These are phyloP conservation scores for Halophytophthora batemanensis DNA, from an alignment of 352 stramenopile species.

Conservation along the genomic window DNA sequence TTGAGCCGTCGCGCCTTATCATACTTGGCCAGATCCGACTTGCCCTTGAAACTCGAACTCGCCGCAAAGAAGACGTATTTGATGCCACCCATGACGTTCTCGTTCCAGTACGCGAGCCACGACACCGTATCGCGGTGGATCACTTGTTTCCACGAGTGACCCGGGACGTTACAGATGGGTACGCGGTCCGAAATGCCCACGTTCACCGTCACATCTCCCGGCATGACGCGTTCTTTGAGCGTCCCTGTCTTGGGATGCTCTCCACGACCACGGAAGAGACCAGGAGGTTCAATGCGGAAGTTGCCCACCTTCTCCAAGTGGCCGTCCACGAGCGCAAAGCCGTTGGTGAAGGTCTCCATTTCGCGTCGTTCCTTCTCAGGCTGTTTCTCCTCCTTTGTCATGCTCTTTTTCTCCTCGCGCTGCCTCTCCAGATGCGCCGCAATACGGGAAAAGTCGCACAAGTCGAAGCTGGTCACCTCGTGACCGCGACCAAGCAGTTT, in stretches of 20 bases:
- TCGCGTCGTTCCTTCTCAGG: conserved; percentile 91
- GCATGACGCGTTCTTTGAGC: conserved; percentile 95
- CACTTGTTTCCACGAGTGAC: conserved; percentile 96
- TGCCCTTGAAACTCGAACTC: conserved; percentile 98
- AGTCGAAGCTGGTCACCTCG: conserved; percentile 95
- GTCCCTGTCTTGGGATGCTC: conserved; percentile 99
- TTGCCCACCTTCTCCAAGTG: conserved; percentile 98
- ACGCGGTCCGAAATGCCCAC: conserved; percentile 91
- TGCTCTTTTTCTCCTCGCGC: conserved; percentile 93
- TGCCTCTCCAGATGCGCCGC: conserved; percentile 90
- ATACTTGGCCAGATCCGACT: conserved; percentile 99
- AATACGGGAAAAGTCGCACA: conserved; percentile 97
- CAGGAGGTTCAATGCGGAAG: conserved; percentile 97
- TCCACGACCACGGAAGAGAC: conserved; percentile 97
- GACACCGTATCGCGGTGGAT: conserved; percentile 92
- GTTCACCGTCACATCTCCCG: conserved; percentile 98
- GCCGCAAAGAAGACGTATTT: conserved; percentile 99
- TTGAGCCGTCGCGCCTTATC: conserved; percentile 98
- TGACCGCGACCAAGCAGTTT: conserved; percentile 92
- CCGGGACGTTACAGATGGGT: conserved; percentile 89
- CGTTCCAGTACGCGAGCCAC: conserved; percentile 96
- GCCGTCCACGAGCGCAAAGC: conserved; percentile 96
- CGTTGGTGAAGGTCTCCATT: conserved; percentile 91
- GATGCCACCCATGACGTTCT: conserved; percentile 98
- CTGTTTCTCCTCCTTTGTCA: conserved; percentile 94